Evolutionary conservation across 768 basidiomycete species (phyloP), one percentile per base, ranked within the genome.

Genomic region (Gymnopilus dilepis): DNA sequence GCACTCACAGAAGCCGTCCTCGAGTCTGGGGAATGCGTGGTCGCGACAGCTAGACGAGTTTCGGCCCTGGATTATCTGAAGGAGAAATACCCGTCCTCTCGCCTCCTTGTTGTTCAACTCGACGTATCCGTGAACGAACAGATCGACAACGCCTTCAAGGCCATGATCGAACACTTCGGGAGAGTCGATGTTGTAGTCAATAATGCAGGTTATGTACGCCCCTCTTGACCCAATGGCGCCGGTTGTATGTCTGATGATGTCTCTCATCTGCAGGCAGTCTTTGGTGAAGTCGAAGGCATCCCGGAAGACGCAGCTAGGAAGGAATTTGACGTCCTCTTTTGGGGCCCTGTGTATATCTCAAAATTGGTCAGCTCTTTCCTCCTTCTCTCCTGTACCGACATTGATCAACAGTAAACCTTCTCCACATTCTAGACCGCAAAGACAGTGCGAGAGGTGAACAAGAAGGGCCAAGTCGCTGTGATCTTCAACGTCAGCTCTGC

Each of bases 151-250:
- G 78, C 74, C 0, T 80, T 83, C 58, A 63, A 68, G 26, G 59
- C 66, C 52, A 75, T 74, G 6, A 40, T 74, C 28, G 66, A 68
- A 21, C 67, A 68, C 30, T 83, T 82, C 58, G 80, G 79, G 12
- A 70, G 75, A 22, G 42, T 83, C 8, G 82, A 83, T 53, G 67
- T 82, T 19, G 80, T 84, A 9, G 74, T 80, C 24, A 84, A 80
- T 63, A 82, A 81, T 54, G 82, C 82, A 2, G 82, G 77, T 12
- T 67, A 70, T 47, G 67, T 62, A 30, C 58, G 56, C n/a, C 12
- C 30, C 5, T 38, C 2, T 31, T 37, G 31, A 28, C 2, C 38
- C 9, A 13, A 3, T 51, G 26, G 21, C 31, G 17, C 2, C 26
- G 2, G 19, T 24, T n/a, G 22, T 13, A n/a, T n/a, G 45, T 33